A percentile compares a stretch with the other conserved stretches of the same genome.
Conservation (phyloP, 164 flowering plant species). For the Echeveria elegans region DNA sequence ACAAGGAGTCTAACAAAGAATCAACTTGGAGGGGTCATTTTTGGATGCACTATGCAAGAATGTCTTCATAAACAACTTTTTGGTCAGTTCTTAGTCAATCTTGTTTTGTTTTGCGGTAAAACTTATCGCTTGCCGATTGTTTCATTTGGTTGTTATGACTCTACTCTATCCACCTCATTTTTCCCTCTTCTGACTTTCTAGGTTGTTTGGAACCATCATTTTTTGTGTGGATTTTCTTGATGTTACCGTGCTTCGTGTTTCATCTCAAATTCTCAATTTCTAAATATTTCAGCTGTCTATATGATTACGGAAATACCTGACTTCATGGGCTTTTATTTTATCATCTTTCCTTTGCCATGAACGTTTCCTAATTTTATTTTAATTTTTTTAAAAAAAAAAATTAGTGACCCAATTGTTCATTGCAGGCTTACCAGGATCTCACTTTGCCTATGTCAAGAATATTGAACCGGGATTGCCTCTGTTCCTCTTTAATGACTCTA, state of each 20-base stretch:
- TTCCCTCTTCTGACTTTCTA: neutral
- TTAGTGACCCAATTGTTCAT: conserved; percentile 6
- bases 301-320: neutral
- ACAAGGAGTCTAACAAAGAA: conserved; percentile 38
- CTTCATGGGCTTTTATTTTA: no score
- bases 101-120: neutral
- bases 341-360: no score
- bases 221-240: neutral
- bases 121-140: neutral
- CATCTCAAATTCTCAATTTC: neutral
- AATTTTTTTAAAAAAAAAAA: no score
- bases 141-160: neutral
- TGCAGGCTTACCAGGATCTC: conserved; percentile 61
- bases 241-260: neutral
- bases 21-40: conserved; percentile 71
- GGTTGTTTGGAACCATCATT: neutral
- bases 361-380: neutral
- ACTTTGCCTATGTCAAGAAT: conserved; percentile 55
- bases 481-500: conserved; percentile 72
- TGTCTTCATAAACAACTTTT: conserved; percentile 62
- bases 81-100: conserved; percentile 36
- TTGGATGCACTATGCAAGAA: conserved; percentile 74
- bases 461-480: conserved; percentile 79
- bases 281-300: neutral
- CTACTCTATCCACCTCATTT: neutral